Evolutionary conservation across 179 eudicot genomes (phyloP).

Genomic region (Corrigiola litoralis): DNA sequence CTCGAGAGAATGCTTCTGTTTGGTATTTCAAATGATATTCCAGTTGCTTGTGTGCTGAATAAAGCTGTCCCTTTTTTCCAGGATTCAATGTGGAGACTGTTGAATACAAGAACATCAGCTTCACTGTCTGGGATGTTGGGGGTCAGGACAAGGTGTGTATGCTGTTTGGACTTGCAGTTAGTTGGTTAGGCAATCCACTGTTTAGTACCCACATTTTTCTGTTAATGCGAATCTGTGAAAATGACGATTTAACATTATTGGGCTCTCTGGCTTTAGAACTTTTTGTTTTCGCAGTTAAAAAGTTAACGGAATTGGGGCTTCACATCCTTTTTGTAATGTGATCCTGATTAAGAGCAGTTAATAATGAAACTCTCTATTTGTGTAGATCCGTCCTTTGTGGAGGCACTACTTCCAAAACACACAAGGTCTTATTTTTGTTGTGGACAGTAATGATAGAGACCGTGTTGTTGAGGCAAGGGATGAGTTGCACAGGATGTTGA

Average conservation of each 20-base stretch:
- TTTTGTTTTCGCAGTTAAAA: not conserved
- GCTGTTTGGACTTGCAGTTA: not conserved
- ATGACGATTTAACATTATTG: not conserved
- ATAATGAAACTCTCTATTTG: not conserved
- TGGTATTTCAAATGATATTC: not conserved
- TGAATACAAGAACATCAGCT: constrained; percentile 92
- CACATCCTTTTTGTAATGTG: too few species aligned
- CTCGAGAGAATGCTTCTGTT: not conserved
- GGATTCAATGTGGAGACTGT: constrained; percentile 92
- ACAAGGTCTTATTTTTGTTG: constrained; percentile 46
- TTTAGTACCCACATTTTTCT: not conserved
- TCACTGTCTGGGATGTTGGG: constrained; percentile 96
- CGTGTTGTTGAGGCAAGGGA: constrained; percentile 45
- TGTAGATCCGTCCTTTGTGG: constrained; percentile 56
- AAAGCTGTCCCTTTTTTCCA: constrained; percentile 24
- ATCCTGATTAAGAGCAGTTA: not conserved
- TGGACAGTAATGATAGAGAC: constrained; percentile 48
- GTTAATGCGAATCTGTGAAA: not conserved
- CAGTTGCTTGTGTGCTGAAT: constrained; percentile 6
- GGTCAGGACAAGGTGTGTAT: constrained; percentile 89
- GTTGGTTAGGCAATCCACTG: not conserved
- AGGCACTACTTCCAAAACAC: constrained; percentile 50
- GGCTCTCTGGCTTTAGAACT: not conserved
- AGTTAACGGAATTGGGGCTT: too few species aligned
- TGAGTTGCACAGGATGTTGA: constrained; percentile 49